Evolutionary conservation across 345 rosid genomes (phyloP).

Genomic region (Corchorus olitorius): DNA sequence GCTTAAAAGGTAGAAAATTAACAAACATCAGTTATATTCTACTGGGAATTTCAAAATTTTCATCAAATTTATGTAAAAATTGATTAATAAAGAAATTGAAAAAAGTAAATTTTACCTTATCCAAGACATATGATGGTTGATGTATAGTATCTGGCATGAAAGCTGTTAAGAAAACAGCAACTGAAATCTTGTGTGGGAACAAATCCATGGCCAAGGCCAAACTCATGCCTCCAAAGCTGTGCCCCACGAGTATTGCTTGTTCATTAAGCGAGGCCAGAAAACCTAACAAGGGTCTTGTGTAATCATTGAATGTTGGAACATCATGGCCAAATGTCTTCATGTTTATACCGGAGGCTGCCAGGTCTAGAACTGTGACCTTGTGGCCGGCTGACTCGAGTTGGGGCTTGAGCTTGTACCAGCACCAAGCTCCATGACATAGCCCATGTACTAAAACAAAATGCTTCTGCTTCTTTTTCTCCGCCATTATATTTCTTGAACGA

Average conservation of each 20-base stretch:
- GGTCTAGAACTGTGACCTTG: conserved; percentile 50
- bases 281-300: conserved; percentile 51
- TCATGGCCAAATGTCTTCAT: conserved; percentile 39
- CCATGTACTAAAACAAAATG: conserved; percentile 72
- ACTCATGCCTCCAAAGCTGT: conserved; percentile 65
- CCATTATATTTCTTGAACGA: conserved; percentile 16
- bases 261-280: conserved; percentile 39
- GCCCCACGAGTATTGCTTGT: conserved; percentile 62
- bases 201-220: conserved; percentile 47
- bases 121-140: conserved; percentile 33
- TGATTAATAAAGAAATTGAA: not conserved
- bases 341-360: conserved; percentile 54
- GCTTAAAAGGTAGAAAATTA: not conserved
- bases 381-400: conserved; percentile 48
- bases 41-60: not conserved
- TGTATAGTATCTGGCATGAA: conserved; percentile 38
- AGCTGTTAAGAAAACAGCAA: conserved; percentile 37
- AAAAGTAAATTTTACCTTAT: conserved; percentile 21
- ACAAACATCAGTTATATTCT: not conserved
- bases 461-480: conserved; percentile 14
- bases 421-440: conserved; percentile 62
- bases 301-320: conserved; percentile 38
- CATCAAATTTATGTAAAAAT: not conserved
- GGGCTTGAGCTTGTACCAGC: conserved; percentile 69
- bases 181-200: conserved; percentile 37